Conservation (phyloP, 2,329 filamentous ascomycete species). For the Aspergillus alliaceus region DNA sequence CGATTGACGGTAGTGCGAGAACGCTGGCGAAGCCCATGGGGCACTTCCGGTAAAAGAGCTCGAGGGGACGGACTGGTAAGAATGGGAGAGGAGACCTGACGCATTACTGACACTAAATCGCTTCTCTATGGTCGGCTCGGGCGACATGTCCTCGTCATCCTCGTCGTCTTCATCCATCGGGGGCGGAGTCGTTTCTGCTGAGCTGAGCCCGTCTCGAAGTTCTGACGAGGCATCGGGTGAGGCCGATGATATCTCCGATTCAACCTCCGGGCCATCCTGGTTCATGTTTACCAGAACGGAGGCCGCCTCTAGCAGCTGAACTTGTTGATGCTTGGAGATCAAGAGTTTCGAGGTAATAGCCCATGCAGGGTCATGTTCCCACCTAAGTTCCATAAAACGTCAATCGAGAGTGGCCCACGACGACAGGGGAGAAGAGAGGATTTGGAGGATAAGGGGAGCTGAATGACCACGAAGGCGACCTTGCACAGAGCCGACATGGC, state of each 20-base stretch:
- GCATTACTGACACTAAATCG: conserved; percentile 52
- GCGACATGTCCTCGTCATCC: conserved; percentile 41
- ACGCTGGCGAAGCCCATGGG: conserved; percentile 48
- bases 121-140: conserved; percentile 55
- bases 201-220: conserved; percentile 70
- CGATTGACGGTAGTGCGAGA: conserved; percentile 65
- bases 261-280: conserved; percentile 60
- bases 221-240: conserved; percentile 85
- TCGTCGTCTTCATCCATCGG: conserved; percentile 63
- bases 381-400: conserved; percentile 62
- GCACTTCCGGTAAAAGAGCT: conserved; percentile 56
- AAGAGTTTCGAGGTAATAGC: conserved; percentile 93
- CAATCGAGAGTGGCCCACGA: conserved; percentile 36
- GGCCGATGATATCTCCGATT: conserved; percentile 77
- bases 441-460: conserved; percentile 30
- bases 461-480: conserved; percentile 40
- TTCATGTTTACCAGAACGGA: conserved; percentile 96
- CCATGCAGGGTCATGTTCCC: conserved; percentile 99
- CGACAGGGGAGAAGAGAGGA: conserved; percentile 25
- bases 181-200: conserved; percentile 88
- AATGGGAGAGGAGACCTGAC: conserved; percentile 63
- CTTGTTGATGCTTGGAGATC: conserved; percentile 99
- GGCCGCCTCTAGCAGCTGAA: conserved; percentile 93
- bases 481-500: conserved; percentile 40
- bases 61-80: conserved; percentile 72